These are phyloP conservation scores for Penicillium glabrum DNA, from an alignment of 2,329 filamentous ascomycete species.

Conservation along the genomic window DNA sequence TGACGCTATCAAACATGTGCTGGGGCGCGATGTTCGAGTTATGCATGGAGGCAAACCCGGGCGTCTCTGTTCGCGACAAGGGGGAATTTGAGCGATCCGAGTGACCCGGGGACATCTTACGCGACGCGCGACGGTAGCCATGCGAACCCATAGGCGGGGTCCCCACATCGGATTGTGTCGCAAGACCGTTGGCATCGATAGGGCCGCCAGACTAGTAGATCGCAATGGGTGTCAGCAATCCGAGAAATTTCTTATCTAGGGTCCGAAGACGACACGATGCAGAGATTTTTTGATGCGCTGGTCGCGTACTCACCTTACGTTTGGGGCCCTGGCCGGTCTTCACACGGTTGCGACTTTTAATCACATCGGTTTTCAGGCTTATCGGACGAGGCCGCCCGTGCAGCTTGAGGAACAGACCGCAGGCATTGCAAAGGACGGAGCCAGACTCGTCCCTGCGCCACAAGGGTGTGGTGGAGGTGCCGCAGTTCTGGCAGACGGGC, in stretches of 20 bases:
- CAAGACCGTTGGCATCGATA: conserved; percentile 59
- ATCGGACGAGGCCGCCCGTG: conserved; percentile 92
- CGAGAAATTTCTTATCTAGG: conserved; percentile 23
- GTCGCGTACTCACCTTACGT: conserved; percentile 68
- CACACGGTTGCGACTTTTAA: conserved; percentile 97
- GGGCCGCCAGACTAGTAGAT: conserved; percentile 41
- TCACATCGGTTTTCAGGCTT: conserved; percentile 97
- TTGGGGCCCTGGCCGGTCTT: conserved; percentile 81
- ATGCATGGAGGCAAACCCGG: conserved; percentile 57
- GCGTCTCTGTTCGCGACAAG: conserved; percentile 75
- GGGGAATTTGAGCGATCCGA: conserved; percentile 76
- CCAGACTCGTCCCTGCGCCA: conserved; percentile 97
- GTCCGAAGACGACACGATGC: conserved; percentile 10
- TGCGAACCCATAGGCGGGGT: conserved; percentile 57
- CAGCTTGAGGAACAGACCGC: conserved; percentile 94
- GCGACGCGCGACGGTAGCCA: conserved; percentile 64
- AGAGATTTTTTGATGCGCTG: conserved; percentile 23
- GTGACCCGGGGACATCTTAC: conserved; percentile 70
- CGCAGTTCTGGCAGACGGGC: conserved; percentile 96
- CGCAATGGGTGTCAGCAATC: conserved; percentile 23
- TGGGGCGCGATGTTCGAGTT: conserved; percentile 69
- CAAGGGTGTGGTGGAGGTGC: conserved; percentile 90
- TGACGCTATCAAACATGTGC: conserved; percentile 73
- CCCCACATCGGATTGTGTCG: conserved; percentile 57
- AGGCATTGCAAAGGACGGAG: conserved; percentile 96